These are phyloP conservation scores for Filosporella fistucella DNA, from an alignment of 495 filamentous ascomycete genomes.

Conservation along the genomic window DNA sequence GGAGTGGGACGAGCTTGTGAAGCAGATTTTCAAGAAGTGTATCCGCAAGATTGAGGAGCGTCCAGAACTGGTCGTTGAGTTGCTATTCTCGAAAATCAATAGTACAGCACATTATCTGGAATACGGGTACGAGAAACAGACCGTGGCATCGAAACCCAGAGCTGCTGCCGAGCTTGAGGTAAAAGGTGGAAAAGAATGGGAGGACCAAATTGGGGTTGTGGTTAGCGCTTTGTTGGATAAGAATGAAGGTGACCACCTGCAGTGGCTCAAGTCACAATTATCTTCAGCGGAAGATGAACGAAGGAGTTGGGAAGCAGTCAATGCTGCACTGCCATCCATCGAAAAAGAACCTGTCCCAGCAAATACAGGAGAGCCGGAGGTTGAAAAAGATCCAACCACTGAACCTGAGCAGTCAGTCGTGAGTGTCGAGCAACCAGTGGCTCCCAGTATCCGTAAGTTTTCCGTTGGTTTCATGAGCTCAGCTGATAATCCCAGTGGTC, in stretches of 20 bases:
- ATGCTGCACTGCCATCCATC: slow-evolving; percentile 44
- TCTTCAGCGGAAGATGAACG: slow-evolving; percentile 65
- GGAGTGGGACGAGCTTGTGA: slow-evolving; percentile 89
- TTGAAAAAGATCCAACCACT: slow-evolving; percentile 31
- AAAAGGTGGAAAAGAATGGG: slow-evolving; percentile 56
- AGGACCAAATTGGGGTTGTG: slow-evolving; percentile 71
- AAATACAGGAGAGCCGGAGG: too few relatives aligned
- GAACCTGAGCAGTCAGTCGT: slow-evolving; percentile 12
- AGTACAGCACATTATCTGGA: slow-evolving; percentile 81
- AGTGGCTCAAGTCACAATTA: slow-evolving; percentile 75
- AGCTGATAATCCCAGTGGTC: slow-evolving; percentile 42
- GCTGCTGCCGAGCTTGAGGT: slow-evolving; percentile 77
- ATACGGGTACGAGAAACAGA: slow-evolving; percentile 83
- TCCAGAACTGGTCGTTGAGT: slow-evolving; percentile 77
- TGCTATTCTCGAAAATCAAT: slow-evolving; percentile 92
- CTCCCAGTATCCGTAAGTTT: slow-evolving; percentile 41
- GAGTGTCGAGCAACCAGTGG: slow-evolving; percentile 24
- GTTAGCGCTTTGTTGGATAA: slow-evolving; percentile 75
- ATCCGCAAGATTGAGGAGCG: slow-evolving; percentile 77
- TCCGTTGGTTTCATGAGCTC: background rate
- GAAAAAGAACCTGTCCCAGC: background rate
- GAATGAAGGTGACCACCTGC: slow-evolving; percentile 65
- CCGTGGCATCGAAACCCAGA: slow-evolving; percentile 50
- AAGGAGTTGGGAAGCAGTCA: slow-evolving; percentile 71
- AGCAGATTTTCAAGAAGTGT: slow-evolving; percentile 72